Evolutionary conservation across 2,329 filamentous ascomycete genomes (phyloP), one percentile per base, ranked within the genome.

Genomic region (Penicillium sp.): DNA sequence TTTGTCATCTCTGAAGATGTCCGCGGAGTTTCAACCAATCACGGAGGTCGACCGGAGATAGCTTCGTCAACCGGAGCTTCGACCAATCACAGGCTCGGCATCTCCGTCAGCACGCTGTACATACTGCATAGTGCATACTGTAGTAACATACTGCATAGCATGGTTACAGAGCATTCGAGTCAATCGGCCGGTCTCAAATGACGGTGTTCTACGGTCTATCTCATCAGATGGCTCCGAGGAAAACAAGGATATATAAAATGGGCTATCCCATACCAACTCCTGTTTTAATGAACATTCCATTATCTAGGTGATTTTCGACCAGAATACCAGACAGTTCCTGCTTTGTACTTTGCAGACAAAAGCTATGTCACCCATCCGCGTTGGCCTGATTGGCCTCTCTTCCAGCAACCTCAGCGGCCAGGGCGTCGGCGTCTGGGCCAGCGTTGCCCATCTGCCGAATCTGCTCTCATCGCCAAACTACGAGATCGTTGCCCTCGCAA

Each of bases 331-430:
- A n/a, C n/a, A n/a, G n/a, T n/a, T n/a, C n/a, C n/a, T n/a, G n/a
- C n/a, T n/a, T n/a, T n/a, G n/a, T n/a, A n/a, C n/a, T n/a, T n/a
- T n/a, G n/a, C n/a, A n/a, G n/a, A n/a, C n/a, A n/a, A n/a, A n/a
- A n/a, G 40, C 26, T 21, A 56, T 56, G 54, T 38, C 54, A 26
- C 54, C 54, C 40, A 56, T 56, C n/a, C 54, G 54, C 20, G 54
- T 56, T 12, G 54, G 54, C 3, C 16, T 56, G 3, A 40, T 56
- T 16, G 54, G 54, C 8, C 47, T 56, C 5, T 56, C 54, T 16
- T 50, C 54, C 12, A 47, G 9, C 5, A 45, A 47, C n/a, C 7
- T 21, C 8, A 26, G 38, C 18, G 35, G 14, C 18, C 12, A 45
- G 2, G 28, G 12, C 26, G 18, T 23, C n/a, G 54, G 54, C 5